A percentile compares a stretch with the other conserved stretches of the same genome.
These are phyloP conservation scores for Cladosporium phlei DNA, from an alignment of 2,329 filamentous ascomycete species.

Conservation along the genomic window DNA sequence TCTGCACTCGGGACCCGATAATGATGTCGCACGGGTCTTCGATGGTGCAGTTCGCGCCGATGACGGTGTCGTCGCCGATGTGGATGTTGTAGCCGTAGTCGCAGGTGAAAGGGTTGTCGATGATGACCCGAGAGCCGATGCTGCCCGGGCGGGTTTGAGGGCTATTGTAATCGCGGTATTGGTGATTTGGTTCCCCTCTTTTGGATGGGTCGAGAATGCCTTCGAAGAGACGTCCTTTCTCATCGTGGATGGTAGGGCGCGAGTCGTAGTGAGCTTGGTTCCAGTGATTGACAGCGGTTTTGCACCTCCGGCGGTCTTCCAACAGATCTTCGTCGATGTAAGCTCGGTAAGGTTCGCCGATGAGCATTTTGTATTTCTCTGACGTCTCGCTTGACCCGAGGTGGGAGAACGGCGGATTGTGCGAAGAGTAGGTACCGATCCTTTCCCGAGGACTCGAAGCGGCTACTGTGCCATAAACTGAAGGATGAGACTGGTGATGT, in stretches of 20 bases:
- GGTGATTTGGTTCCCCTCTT: slow-evolving; percentile 46
- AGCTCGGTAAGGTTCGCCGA: slow-evolving; percentile 71
- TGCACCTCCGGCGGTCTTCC: slow-evolving; percentile 80
- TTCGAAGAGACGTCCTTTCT: slow-evolving; percentile 65
- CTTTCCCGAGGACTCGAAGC: slow-evolving; percentile 22
- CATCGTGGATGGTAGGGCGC: slow-evolving; percentile 59
- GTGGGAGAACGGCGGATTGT: slow-evolving; percentile 49
- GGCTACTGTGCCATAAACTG: slow-evolving; percentile 1
- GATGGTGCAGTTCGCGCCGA: slow-evolving; percentile 79
- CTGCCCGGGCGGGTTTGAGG: slow-evolving; percentile 18
- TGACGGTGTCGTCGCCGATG: slow-evolving; percentile 77
- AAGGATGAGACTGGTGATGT: slow-evolving; percentile 8
- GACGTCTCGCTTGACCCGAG: slow-evolving; percentile 27
- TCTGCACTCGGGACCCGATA: slow-evolving; percentile 68
- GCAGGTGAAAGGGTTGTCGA: slow-evolving; percentile 85
- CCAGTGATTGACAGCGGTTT: slow-evolving; percentile 74
- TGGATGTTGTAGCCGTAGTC: slow-evolving; percentile 95
- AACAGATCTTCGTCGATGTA: slow-evolving; percentile 69
- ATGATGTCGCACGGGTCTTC: slow-evolving; percentile 79
- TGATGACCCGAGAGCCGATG: slow-evolving; percentile 69
- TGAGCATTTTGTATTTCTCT: slow-evolving; percentile 88
- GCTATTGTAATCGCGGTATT: neutral
- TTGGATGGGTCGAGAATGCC: slow-evolving; percentile 64
- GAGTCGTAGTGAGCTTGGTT: slow-evolving; percentile 77
- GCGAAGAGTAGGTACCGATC: slow-evolving; percentile 37